These are phyloP conservation scores for Diaporthe capsici DNA, from an alignment of 2,329 filamentous ascomycete genomes.

Conservation along the genomic window DNA sequence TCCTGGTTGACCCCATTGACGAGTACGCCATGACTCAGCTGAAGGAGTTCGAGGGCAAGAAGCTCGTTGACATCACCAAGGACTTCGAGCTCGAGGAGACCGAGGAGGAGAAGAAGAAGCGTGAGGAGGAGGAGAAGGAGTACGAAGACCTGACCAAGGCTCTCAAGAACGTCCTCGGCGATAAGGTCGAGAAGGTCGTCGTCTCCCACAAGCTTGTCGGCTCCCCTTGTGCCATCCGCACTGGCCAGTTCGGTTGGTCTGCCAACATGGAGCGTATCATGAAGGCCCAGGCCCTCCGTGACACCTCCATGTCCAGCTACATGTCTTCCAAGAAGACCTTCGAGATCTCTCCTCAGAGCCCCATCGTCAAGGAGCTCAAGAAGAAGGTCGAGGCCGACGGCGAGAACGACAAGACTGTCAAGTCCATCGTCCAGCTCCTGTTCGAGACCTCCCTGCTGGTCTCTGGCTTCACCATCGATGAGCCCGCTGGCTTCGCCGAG, in stretches of 20 bases:
- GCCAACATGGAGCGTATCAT: constrained; percentile 99
- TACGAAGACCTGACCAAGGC: constrained; percentile 94
- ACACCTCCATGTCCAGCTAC: constrained; percentile 99
- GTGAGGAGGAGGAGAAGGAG: constrained; percentile 98
- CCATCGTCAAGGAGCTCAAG: constrained; percentile 99
- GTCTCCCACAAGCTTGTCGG: constrained; percentile 97
- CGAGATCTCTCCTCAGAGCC: constrained; percentile 98
- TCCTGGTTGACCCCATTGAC: constrained; percentile 99
- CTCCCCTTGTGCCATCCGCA: constrained; percentile 98
- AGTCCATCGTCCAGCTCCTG: constrained; percentile 97
- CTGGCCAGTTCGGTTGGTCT: constrained; percentile 99
- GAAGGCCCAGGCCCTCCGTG: constrained; percentile 99
- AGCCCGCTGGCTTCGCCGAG: constrained; percentile 97
- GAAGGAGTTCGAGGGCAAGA: constrained; percentile 99
- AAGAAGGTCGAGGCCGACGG: constrained; percentile 98
- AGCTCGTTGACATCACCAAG: constrained; percentile 99
- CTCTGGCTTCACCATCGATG: constrained; percentile 99
- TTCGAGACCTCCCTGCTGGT: constrained; percentile 99
- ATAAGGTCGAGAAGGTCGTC: constrained; percentile 99
- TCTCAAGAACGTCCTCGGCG: constrained; percentile 98
- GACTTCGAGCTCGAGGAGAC: constrained; percentile 99
- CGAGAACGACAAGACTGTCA: constrained; percentile 98
- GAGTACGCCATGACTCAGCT: constrained; percentile 99
- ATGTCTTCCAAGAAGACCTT: constrained; percentile 99
- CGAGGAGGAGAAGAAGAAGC: constrained; percentile 97